Base-by-base conservation (phyloP, 345 rosid genomes). In the Erodium maritimum region DNA sequence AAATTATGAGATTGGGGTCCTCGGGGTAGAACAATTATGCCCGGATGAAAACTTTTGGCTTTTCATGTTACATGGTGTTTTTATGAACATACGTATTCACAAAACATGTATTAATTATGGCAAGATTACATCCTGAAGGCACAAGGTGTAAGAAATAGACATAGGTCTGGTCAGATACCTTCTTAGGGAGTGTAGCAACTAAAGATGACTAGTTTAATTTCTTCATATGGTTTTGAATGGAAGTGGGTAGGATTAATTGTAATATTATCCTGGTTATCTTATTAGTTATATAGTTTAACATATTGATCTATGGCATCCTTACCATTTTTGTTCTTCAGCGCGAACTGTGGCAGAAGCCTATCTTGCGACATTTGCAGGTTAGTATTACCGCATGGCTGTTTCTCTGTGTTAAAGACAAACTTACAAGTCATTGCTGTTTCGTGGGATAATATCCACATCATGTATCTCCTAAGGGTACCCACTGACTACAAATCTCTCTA, bases 311-410 rank as follows among this genome's bases (percentile, higher is more conserved):
- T 46, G 52, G 22, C 50, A 20, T 52, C 19, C 23, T 67, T 22
- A 34, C 33, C 17, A n/a, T n/a, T 2, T 68, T 58, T 50, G 24
- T 52, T 17, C 23, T 52, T 56, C 82, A 94, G 99, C 97, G 99
- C 52, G 87, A 82, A 77, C 74, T 80, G 69, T 87, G 97, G 99
- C 96, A 94, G 83, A 94, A 94, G 75, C 99, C 99, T 64, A 58
- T 87, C 67, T 74, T 94, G 67, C 91, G 99, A 53, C 96, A 95
- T n/a, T 74, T 90, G 65, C 99, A 93, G 99, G 99, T 93, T 61
- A 75, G 78, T 73, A 50, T 56, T 23, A 19, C 9, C 9, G 9
- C 9, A 11, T 3, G 37, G 9, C 37, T 29, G 37, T 29, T 25
- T 29, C 37, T 29, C 37, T 29, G 37, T 29, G 37, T 6, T 29